Percentiles rank a stretch among this genome's conserved stretches.
Evolutionary conservation across 768 basidiomycete genomes (phyloP).

Genomic region (Megacollybia marginata): DNA sequence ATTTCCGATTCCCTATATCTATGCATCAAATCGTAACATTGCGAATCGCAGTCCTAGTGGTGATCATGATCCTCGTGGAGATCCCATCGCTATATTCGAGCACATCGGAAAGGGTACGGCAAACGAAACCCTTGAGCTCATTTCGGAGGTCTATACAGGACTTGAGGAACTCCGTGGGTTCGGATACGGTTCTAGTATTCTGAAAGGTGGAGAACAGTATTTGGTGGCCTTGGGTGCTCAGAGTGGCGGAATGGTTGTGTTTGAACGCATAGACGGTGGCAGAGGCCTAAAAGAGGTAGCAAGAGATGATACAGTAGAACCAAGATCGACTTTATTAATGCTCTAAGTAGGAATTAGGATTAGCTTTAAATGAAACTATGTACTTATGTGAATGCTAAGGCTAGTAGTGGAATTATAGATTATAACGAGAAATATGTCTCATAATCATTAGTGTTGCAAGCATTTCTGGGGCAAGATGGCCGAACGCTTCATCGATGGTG

Average conservation of each 20-base stretch:
- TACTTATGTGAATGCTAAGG: too few relatives aligned
- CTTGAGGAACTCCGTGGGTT: slow-evolving; percentile 43
- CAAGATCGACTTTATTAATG: slow-evolving; percentile 49
- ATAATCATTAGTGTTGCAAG: slow-evolving; percentile 56
- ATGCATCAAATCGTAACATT: slow-evolving; percentile 40
- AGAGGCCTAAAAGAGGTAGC: slow-evolving; percentile 43
- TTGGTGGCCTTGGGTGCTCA: slow-evolving; percentile 49
- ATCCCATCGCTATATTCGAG: slow-evolving; percentile 44
- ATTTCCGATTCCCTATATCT: slow-evolving; percentile 33
- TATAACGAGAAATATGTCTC: slow-evolving; percentile 49
- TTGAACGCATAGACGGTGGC: slow-evolving; percentile 48
- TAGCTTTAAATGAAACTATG: too few relatives aligned
- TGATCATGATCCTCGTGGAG: slow-evolving; percentile 23
- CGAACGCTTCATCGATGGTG: slow-evolving; percentile 54
- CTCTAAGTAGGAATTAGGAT: not conserved
- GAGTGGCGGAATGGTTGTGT: slow-evolving; percentile 47
- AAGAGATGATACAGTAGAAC: slow-evolving; percentile 44
- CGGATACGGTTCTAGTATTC: slow-evolving; percentile 27
- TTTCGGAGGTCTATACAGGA: slow-evolving; percentile 41
- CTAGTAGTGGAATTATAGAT: slow-evolving; percentile 12
- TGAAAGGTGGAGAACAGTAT: slow-evolving; percentile 38
- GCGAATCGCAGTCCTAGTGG: slow-evolving; percentile 20
- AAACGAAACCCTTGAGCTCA: slow-evolving; percentile 25
- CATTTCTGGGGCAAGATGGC: slow-evolving; percentile 50
- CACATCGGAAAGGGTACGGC: slow-evolving; percentile 26